Evolutionary conservation across 2,329 filamentous ascomycete species (phyloP).

Genomic region (Chaetothyriales sp.): DNA sequence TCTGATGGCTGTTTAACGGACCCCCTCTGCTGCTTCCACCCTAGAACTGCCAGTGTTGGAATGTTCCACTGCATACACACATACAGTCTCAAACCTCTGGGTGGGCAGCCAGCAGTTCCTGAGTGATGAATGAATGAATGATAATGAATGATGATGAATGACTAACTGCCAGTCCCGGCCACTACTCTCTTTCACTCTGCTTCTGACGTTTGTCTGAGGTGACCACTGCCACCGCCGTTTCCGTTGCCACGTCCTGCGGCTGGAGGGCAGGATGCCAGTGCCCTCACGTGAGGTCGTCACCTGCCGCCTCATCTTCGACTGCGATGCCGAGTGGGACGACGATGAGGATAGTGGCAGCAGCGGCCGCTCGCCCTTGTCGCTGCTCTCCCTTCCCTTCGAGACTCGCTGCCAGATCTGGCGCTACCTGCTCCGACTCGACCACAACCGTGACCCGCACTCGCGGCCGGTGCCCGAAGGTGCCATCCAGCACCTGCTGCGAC

Average conservation of each 20-base stretch:
- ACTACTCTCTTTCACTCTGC: background rate
- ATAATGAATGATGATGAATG: background rate
- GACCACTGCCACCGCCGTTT: background rate
- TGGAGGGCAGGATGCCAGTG: slow-evolving; percentile 7
- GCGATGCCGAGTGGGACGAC: slow-evolving; percentile 6
- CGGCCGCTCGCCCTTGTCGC: background rate
- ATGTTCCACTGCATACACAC: background rate
- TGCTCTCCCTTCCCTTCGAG: slow-evolving; percentile 10
- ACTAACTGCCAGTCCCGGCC: background rate
- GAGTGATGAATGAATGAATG: background rate
- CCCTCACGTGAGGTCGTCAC: slow-evolving; percentile 11
- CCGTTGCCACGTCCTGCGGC: no score
- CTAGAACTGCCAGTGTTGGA: background rate
- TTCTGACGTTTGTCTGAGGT: background rate
- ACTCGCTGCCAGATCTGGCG: slow-evolving; percentile 12
- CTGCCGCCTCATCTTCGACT: slow-evolving; percentile 9
- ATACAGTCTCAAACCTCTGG: background rate
- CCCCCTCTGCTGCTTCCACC: no score
- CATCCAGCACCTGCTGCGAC: slow-evolving; percentile 5
- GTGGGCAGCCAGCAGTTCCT: background rate
- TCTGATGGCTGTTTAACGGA: background rate
- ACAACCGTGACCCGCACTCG: slow-evolving; percentile 9
- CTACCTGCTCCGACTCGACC: slow-evolving; percentile 8
- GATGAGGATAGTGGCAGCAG: background rate
- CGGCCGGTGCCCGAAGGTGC: slow-evolving; percentile 6